These are phyloP conservation scores for Acorus calamus DNA, from an alignment of 106 monocot species.

Conservation along the genomic window DNA sequence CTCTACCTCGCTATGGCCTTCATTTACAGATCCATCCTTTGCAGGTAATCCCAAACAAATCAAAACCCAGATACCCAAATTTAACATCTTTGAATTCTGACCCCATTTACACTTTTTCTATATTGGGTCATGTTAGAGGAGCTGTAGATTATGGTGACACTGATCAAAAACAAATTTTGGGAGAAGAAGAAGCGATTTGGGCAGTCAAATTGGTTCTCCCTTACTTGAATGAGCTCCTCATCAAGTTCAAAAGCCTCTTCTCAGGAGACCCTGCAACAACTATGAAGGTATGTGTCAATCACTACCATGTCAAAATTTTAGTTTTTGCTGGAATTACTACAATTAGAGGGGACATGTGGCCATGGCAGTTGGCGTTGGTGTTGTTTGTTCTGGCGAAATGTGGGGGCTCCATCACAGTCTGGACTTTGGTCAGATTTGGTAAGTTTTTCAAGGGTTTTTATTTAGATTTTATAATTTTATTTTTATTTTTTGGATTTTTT, in stretches of 20 bases:
- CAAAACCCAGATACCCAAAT: not conserved
- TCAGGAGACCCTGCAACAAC: constrained; percentile 86
- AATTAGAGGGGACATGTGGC: not conserved
- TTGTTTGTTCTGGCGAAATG: constrained; percentile 82
- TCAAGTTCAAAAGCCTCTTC: constrained; percentile 64
- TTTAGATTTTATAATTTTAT: not conserved
- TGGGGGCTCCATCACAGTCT: constrained; percentile 63
- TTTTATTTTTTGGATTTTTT: not conserved
- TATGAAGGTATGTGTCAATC: constrained; percentile 56
- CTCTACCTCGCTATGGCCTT: constrained; percentile 67
- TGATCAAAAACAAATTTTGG: constrained; percentile 34
- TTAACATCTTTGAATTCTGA: too few species aligned
- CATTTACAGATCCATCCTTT: constrained; percentile 59
- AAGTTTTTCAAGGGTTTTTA: constrained; percentile 2
- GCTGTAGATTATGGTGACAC: constrained; percentile 16
- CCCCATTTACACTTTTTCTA: too few species aligned
- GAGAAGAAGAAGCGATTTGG: constrained; percentile 86
- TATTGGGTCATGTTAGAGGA: constrained; percentile 20
- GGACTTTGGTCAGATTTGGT: constrained; percentile 74
- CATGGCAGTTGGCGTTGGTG: constrained; percentile 60
- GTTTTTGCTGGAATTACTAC: not conserved
- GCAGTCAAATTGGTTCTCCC: constrained; percentile 49
- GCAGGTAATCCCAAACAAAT: constrained; percentile 29
- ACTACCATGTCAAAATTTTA: not conserved
- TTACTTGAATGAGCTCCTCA: constrained; percentile 69